phyloP scores from a whole-genome alignment of 2,329 filamentous ascomycete species.

The Colletotrichum eremochloae region DNA sequence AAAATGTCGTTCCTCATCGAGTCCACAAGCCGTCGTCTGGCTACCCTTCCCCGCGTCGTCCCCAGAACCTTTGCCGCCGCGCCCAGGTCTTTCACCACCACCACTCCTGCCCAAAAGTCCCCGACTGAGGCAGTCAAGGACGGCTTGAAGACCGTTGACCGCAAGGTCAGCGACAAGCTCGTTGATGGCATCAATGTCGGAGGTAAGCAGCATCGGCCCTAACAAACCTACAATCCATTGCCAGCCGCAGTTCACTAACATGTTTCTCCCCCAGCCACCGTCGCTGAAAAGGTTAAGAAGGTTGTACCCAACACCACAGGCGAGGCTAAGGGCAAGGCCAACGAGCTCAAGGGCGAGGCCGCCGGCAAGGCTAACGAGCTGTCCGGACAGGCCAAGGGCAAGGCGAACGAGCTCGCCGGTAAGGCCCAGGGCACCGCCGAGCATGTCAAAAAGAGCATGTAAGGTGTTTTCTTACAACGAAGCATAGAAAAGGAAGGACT shows the following conservation, averaged over 20 bases:
- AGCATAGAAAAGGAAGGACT: neutral
- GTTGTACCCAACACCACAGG: slow-evolving; percentile 54
- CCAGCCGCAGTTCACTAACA: slow-evolving; percentile 29
- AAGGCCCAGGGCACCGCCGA: slow-evolving; percentile 60
- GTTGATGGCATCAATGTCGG: slow-evolving; percentile 72
- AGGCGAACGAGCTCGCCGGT: slow-evolving; percentile 53
- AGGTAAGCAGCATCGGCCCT: slow-evolving; percentile 57
- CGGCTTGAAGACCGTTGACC: slow-evolving; percentile 70
- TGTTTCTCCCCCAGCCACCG: slow-evolving; percentile 48
- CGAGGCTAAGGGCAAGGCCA: slow-evolving; percentile 54
- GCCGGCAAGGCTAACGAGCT: slow-evolving; percentile 57
- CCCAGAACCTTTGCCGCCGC: slow-evolving; percentile 55
- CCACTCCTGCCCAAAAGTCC: slow-evolving; percentile 60
- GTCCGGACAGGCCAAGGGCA: slow-evolving; percentile 51
- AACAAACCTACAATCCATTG: neutral
- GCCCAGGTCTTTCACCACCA: slow-evolving; percentile 66
- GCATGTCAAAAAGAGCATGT: slow-evolving; percentile 51
- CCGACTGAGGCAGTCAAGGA: slow-evolving; percentile 70
- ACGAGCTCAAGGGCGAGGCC: slow-evolving; percentile 54
- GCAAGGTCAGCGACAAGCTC: slow-evolving; percentile 71
- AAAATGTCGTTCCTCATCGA: slow-evolving; percentile 69
- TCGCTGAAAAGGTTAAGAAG: slow-evolving; percentile 64
- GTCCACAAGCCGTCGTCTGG: slow-evolving; percentile 57
- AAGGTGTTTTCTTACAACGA: neutral
- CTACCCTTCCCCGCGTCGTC: slow-evolving; percentile 51